Evolutionary conservation across 345 rosid genomes (phyloP).

Genomic region (Pistacia integerrima): DNA sequence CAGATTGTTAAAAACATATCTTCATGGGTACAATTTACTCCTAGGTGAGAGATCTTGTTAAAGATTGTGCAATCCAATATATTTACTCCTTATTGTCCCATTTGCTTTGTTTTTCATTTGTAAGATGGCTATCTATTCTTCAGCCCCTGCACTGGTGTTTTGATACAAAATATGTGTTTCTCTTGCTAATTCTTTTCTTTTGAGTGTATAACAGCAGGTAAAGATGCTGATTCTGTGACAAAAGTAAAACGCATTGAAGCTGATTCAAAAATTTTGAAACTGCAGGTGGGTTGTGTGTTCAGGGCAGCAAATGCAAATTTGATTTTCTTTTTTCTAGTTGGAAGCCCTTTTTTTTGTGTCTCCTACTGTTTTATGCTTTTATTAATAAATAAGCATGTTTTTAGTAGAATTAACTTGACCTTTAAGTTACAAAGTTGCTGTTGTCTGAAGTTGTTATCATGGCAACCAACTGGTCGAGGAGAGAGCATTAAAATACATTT

Average conservation of each 20-base stretch:
- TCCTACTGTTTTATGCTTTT: neutral
- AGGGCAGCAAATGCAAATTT: neutral
- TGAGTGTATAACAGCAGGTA: constrained; percentile 29
- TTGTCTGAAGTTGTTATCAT: neutral
- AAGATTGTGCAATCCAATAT: neutral
- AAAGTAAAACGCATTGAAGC: constrained; percentile 79
- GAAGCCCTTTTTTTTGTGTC: neutral
- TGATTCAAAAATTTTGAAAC: constrained; percentile 78
- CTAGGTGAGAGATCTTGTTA: neutral
- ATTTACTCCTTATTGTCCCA: neutral
- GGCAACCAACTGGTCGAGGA: neutral
- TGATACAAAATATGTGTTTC: neutral
- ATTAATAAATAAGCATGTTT: neutral
- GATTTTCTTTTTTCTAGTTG: constrained; percentile 4
- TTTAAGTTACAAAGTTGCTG: neutral
- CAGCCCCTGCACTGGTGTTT: neutral
- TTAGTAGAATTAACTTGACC: neutral
- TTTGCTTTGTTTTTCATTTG: neutral
- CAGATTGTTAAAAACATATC: neutral
- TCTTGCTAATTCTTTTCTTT: constrained; percentile 5
- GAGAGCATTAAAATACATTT: neutral
- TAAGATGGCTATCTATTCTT: neutral
- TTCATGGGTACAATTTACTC: neutral
- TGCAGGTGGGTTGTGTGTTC: constrained; percentile 58
- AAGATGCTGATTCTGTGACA: constrained; percentile 46